Evolutionary conservation across 2,329 filamentous ascomycete species (phyloP).

Genomic region (Colletotrichum gigasporum): DNA sequence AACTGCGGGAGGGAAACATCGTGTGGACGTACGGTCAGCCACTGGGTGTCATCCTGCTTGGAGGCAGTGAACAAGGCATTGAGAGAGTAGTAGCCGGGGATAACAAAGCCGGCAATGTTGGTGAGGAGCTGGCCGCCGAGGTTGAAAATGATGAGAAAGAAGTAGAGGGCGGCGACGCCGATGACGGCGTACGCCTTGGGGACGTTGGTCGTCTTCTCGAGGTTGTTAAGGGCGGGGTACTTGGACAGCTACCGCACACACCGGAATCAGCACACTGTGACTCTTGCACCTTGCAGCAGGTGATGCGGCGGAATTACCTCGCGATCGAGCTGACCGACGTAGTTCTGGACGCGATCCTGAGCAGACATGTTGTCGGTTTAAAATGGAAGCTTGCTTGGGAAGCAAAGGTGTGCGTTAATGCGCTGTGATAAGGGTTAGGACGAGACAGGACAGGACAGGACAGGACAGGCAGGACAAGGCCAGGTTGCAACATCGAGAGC

Average conservation of each 20-base stretch:
- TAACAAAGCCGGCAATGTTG: conserved; percentile 84
- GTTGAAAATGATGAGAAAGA: conserved; percentile 94
- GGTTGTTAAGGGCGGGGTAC: conserved; percentile 83
- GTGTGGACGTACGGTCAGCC: conserved; percentile 70
- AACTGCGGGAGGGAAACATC: background rate
- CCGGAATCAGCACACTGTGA: conserved; percentile 4
- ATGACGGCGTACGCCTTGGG: conserved; percentile 88
- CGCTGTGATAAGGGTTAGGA: conserved; percentile 29
- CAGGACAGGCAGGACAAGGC: conserved; percentile 12
- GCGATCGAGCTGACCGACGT: conserved; percentile 82
- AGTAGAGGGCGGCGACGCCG: conserved; percentile 81
- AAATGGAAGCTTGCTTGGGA: conserved; percentile 29
- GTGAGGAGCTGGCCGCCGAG: conserved; percentile 88
- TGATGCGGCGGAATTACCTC: conserved; percentile 63
- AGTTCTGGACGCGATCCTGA: conserved; percentile 80
- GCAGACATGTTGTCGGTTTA: conserved; percentile 68
- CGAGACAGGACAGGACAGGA: background rate
- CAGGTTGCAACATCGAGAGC: conserved; percentile 23
- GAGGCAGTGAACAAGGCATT: conserved; percentile 76
- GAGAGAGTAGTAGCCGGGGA: conserved; percentile 87
- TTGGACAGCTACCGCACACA: conserved; percentile 74
- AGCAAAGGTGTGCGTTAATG: conserved; percentile 33
- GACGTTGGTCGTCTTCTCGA: conserved; percentile 84
- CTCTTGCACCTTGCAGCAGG: background rate
- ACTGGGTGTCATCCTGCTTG: conserved; percentile 85